Percentiles rank a stretch among this genome's conserved stretches.
Conservation (phyloP, 2,329 filamentous ascomycete species). For the Arthroderma uncinatum region DNA sequence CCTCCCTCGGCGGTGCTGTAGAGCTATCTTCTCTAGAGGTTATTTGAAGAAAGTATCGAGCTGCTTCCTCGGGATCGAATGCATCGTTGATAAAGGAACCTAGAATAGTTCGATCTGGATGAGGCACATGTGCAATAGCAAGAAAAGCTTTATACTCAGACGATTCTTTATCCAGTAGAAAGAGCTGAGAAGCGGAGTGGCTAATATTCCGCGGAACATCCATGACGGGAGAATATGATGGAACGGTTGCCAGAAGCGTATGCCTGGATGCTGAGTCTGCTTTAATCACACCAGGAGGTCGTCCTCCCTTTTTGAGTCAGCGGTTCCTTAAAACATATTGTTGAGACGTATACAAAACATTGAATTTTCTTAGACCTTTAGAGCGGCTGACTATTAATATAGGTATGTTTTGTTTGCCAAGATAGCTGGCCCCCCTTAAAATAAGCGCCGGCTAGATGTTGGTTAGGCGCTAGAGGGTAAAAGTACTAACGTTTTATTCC, state of each 20-base stretch:
- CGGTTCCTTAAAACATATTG: too few relatives aligned
- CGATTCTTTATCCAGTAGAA: conserved; percentile 14
- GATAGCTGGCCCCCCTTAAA: too few relatives aligned
- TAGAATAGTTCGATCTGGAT: conserved; percentile 16
- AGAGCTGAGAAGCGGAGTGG: conserved; percentile 16
- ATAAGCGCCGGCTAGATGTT: too few relatives aligned
- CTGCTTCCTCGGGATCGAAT: conserved; percentile 13
- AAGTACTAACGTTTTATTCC: too few relatives aligned
- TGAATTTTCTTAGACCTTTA: too few relatives aligned
- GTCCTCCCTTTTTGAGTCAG: too few relatives aligned
- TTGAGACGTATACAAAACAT: too few relatives aligned
- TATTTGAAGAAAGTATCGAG: conserved; percentile 11
- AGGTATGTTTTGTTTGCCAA: too few relatives aligned
- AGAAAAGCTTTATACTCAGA: conserved; percentile 14
- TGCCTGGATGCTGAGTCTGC: background rate
- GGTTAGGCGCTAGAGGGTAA: too few relatives aligned
- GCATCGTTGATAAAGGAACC: conserved; percentile 13
- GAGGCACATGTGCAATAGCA: conserved; percentile 12
- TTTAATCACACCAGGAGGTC: too few relatives aligned
- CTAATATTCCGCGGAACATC: conserved; percentile 13
- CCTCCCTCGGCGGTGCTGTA: background rate
- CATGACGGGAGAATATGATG: background rate
- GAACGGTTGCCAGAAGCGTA: background rate
- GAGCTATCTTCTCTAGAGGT: background rate
- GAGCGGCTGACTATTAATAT: too few relatives aligned